A percentile compares a stretch with the other conserved stretches of the same genome.
These are phyloP conservation scores for Sideroxylon spinosum DNA, from an alignment of 179 eudicot genomes.

Conservation along the genomic window DNA sequence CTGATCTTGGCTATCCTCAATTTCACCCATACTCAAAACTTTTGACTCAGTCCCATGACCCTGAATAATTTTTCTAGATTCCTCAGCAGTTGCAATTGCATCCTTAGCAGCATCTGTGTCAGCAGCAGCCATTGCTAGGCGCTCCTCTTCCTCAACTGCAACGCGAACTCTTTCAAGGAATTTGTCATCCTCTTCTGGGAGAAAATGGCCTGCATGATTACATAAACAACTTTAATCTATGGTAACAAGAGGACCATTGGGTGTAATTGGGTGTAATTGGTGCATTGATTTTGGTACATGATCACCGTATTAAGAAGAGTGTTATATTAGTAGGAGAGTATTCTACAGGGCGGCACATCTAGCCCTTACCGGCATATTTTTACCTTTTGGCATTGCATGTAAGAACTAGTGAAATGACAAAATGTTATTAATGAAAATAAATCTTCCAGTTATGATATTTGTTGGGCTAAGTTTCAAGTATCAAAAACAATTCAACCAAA, in stretches of 20 bases:
- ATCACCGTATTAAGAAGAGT: not conserved
- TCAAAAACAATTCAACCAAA: conserved; percentile 2
- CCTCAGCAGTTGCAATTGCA: conserved; percentile 89
- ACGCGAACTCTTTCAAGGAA: conserved; percentile 90
- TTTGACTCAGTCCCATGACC: conserved; percentile 31
- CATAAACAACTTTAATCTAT: conserved; percentile 8
- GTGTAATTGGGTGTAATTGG: conserved; percentile 3
- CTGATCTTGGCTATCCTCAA: conserved; percentile 31
- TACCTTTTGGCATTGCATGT: not conserved
- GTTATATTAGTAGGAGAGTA: not conserved
- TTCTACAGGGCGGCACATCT: conserved; percentile 1
- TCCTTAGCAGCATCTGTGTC: conserved; percentile 79
- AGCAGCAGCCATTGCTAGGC: conserved; percentile 80
- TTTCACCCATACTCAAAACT: conserved; percentile 29
- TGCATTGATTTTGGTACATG: not conserved
- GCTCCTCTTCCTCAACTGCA: conserved; percentile 98
- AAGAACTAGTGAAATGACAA: not conserved
- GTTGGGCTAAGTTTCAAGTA: not conserved
- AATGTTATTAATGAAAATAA: not conserved
- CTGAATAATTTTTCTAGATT: conserved; percentile 49
- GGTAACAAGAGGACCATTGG: not conserved
- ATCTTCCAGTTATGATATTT: not conserved
- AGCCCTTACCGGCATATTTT: not conserved
- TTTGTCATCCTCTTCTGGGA: conserved; percentile 95
- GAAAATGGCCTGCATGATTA: conserved; percentile 73